Percentiles rank a stretch among this genome's conserved stretches.
Conservation (phyloP, 1,139 yeast genomes). For the Pichia sp. region DNA sequence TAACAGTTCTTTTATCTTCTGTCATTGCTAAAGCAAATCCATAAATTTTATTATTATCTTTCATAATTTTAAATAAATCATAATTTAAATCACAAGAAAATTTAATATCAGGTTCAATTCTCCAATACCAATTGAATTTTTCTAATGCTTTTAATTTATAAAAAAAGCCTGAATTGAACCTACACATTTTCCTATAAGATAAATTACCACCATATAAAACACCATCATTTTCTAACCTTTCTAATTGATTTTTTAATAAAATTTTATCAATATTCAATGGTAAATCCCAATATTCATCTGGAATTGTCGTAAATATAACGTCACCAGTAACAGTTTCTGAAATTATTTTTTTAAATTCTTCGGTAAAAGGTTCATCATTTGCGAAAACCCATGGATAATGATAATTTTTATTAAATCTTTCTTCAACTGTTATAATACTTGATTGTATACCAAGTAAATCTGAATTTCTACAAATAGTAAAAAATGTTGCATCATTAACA, state of each 20-base stretch:
- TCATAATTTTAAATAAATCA: constrained; percentile 63
- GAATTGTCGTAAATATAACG: constrained; percentile 42
- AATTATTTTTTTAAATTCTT: constrained; percentile 36
- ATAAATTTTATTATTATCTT: constrained; percentile 51
- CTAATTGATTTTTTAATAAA: constrained; percentile 48
- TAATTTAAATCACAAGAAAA: constrained; percentile 61
- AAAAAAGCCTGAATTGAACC: constrained; percentile 69
- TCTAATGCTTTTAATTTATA: constrained; percentile 53
- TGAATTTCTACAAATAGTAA: constrained; percentile 64
- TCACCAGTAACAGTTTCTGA: constrained; percentile 37
- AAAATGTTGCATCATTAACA: constrained; percentile 58
- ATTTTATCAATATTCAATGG: constrained; percentile 57
- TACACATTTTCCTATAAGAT: constrained; percentile 69
- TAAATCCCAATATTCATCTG: constrained; percentile 43
- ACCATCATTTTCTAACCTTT: constrained; percentile 35
- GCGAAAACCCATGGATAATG: constrained; percentile 77
- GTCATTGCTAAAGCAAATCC: constrained; percentile 61
- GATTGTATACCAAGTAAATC: constrained; percentile 55
- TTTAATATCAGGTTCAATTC: constrained; percentile 65
- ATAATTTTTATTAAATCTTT: constrained; percentile 58
- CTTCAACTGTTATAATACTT: constrained; percentile 62
- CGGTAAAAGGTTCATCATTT: constrained; percentile 49
- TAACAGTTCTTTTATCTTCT: constrained; percentile 49
- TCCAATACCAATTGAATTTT: constrained; percentile 67
- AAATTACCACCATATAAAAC: constrained; percentile 58